A percentile compares a stretch with the other conserved stretches of the same genome.
Conservation (phyloP, 345 rosid species). For the Euphorbia tirucalli region DNA sequence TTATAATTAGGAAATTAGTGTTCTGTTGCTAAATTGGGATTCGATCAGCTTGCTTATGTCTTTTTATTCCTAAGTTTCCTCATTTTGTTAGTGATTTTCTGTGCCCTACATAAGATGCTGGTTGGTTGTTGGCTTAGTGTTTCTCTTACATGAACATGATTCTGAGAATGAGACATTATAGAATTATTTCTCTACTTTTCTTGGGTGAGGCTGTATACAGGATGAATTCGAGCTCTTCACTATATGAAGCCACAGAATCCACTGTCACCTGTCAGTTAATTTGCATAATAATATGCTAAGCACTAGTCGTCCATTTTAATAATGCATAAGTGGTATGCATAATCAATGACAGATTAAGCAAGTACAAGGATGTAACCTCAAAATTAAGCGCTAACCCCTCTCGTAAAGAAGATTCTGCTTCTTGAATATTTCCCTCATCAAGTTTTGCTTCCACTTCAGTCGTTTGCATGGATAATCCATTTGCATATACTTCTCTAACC, state of each 20-base stretch:
- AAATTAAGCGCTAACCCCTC: conserved; percentile 83
- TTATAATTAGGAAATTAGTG: not conserved
- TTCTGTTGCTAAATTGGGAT: not conserved
- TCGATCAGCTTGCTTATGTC: not conserved
- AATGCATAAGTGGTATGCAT: not conserved
- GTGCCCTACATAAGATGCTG: not conserved
- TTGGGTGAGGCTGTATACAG: not conserved
- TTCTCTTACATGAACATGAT: not conserved
- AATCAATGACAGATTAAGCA: not conserved
- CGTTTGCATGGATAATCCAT: conserved; percentile 66
- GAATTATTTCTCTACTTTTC: not conserved
- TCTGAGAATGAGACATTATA: not conserved
- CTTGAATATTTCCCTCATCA: conserved; percentile 84
- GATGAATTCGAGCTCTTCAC: not conserved
- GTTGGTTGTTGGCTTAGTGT: not conserved
- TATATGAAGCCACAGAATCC: not conserved
- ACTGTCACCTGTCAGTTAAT: not conserved
- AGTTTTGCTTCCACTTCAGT: conserved; percentile 85
- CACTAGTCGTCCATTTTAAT: not conserved
- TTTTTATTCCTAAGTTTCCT: not conserved
- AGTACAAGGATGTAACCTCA: conserved; percentile 44
- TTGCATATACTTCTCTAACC: conserved; percentile 54
- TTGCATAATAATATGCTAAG: not conserved
- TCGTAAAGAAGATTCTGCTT: conserved; percentile 87
- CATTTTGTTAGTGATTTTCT: not conserved